Base-by-base conservation (phyloP, 441 rosid species). In the Euphorbia schlechtendalii region DNA sequence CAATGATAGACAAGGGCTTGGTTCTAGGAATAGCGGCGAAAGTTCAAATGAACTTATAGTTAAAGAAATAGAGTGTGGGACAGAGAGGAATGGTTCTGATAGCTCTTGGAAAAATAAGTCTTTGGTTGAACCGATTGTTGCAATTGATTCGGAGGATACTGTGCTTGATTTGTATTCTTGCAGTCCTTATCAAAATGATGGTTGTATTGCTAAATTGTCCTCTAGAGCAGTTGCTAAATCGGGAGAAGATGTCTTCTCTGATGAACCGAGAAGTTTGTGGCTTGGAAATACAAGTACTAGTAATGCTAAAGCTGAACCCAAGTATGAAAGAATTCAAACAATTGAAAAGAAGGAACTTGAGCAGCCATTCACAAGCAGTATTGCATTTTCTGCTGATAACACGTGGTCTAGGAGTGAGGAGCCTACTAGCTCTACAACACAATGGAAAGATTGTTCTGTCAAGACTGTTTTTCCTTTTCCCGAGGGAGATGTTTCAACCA, bases 361-460 rank as follows among this genome's bases (percentile, higher is more conserved):
- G 69, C 77, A 69, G 72, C 75, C 80, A 53, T 70, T 59, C 63
- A 84, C 76, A 69, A 74, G 63, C 61, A 63, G 64, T 65, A 66
- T 57, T 28, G n/a, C 69, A 45, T 78, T 66, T 70, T 75, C 78
- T 34, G 65, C 71, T 5, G 83, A 79, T 75, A 79, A 85, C 38
- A 74, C 83, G 17, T 87, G 91, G 89, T 74, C 90, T 32, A 77
- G 78, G 73, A 79, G 52, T 54, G 86, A 79, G 77, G 84, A 73
- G 54, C 76, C 75, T 2, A 22, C 78, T 66, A 69, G 74, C 65
- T 66, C 81, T 65, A 74, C 88, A 24, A 66, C 83, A 48, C 34
- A 70, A 25, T 88, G 96, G 94, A 88, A 86, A 72, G 94, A 83
- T 54, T 88, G 89, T 79, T 74, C 95, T 59, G 88, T 90, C 48